Base-by-base conservation (phyloP, 1,139 yeast species). In the Candida dubliniensis region DNA sequence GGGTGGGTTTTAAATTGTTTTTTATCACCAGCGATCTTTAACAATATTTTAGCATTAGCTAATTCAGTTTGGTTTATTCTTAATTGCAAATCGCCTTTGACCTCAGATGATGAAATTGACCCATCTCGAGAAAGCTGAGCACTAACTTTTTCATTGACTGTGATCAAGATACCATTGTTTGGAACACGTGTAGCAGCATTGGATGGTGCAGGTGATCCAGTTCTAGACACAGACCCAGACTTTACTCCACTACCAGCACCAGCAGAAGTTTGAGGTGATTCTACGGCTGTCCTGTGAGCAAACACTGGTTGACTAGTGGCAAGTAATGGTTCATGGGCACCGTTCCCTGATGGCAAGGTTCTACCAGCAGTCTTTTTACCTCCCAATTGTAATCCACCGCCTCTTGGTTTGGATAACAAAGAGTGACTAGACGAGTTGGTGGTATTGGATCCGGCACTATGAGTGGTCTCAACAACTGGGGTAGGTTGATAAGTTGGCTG, bases 1-100 rank as follows among this genome's bases (percentile, higher is more conserved):
- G 99, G 99, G 69, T 93, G 97, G 26, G 98, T 89, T 66, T 91
- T 91, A 73, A 81, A 93, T 61, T 84, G 93, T 44, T 81, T 76
- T 29, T 79, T 79, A 31, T 71, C 59, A 14, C 71, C 63, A 38
- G 66, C 74, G 34, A 82, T 72, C 39, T 72, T 63, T 50, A 91
- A 73, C 49, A 81, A 62, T 46, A 91, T 75, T 60, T 79, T 81
- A 47, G 89, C 78, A 52, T 77, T 77, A 15, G 95, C 81, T 51
- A 84, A 74, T 30, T 76, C 77, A 11, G 85, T 72, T 56, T 89
- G 79, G 61, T 87, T 90, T 54, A 93, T 83, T 64, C 96, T 84
- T 61, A 93, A 74, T 66, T 89, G 96, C 56, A 93, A 74, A 55
- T 87, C 95, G 62, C 99, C 99, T 66, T 89, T 89, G 48, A 90